Evolutionary conservation across 2,329 filamentous ascomycete genomes (phyloP).

Genomic region (Coniochaeta sp.): DNA sequence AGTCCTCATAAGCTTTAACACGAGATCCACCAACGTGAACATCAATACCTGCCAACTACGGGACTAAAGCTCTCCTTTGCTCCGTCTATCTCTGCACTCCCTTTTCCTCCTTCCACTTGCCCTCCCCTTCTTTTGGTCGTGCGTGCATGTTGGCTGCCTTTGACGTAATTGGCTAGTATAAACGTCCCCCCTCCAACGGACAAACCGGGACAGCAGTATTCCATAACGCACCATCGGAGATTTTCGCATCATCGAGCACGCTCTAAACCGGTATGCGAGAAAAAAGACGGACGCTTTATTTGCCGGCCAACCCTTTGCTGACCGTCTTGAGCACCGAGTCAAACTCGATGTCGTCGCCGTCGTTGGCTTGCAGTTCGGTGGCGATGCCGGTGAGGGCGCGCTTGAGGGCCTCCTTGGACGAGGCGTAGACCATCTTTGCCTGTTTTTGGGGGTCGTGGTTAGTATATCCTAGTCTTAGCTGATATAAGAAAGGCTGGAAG

Average conservation of each 20-base stretch:
- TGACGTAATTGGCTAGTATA: slow-evolving; percentile 1
- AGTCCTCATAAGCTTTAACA: not conserved
- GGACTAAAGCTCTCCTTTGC: not conserved
- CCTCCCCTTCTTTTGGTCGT: not conserved
- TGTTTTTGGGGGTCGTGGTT: slow-evolving; percentile 21
- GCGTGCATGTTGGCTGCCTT: not conserved
- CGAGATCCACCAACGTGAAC: not conserved
- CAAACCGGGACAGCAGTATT: not conserved
- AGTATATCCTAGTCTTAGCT: not conserved
- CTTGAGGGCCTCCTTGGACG: slow-evolving; percentile 82
- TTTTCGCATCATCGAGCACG: too few relatives aligned
- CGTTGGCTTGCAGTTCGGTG: slow-evolving; percentile 76
- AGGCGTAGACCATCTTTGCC: slow-evolving; percentile 87
- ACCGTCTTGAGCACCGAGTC: slow-evolving; percentile 61
- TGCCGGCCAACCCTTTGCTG: slow-evolving; percentile 50
- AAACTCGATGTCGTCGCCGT: slow-evolving; percentile 74
- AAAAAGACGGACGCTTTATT: too few relatives aligned
- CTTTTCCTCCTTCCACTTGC: not conserved
- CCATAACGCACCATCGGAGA: too few relatives aligned
- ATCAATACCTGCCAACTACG: not conserved
- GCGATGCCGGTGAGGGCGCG: slow-evolving; percentile 69
- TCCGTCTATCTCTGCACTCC: not conserved
- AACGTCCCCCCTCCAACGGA: not conserved
- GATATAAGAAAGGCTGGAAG: not conserved
- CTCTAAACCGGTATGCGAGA: too few relatives aligned